Evolutionary conservation across 805 yeast genomes (phyloP), one percentile per base, ranked within the genome.

Genomic region (Pichia insulana): DNA sequence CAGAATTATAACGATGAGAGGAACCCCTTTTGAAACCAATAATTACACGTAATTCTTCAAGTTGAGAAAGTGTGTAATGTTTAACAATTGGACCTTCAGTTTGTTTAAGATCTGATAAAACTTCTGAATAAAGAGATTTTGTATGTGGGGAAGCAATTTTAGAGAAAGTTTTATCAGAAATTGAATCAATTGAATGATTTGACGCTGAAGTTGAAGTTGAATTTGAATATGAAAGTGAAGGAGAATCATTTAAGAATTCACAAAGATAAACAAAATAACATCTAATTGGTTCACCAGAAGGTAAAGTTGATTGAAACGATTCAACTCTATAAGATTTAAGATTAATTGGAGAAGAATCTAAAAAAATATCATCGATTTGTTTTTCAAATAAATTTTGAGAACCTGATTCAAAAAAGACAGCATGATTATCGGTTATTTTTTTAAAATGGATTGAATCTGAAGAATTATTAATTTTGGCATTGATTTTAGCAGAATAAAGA

Each of bases 51-150:
- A 83, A 82, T 64, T 90, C 97, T 46, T 81, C 82, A 9, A 81
- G 70, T 50, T 82, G 81, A 52, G 84, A 87, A 43, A 85, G 70
- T 45, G 90, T 81, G 54, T 79, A 81, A 57, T 87, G 85, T 64
- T 82, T 89, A 56, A 92, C 87, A 22, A 88, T 94, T 16, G 97
- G 97, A 44, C 97, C 97, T 40, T 87, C 80, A 48, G 90, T 78
- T 46, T 68, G 66, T 43, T 73, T 69, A n/a, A 80, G 88, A 54
- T 80, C 75, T 38, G 69, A 62, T 58, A 89, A 78, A 44, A 90
- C 73, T 38, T 77, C 78, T 40, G 82, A 74, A 63, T 90, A 90
- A 37, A 88, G 68, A 44, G 69, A 63, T 63, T 85, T 87, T 37
- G 96, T 90, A 62, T 85, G 86, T 18, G 66, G 67, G 4, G 95